These are phyloP conservation scores for Fraxinus xanthoxyloides DNA, from an alignment of 305 asterid genomes.

Conservation along the genomic window DNA sequence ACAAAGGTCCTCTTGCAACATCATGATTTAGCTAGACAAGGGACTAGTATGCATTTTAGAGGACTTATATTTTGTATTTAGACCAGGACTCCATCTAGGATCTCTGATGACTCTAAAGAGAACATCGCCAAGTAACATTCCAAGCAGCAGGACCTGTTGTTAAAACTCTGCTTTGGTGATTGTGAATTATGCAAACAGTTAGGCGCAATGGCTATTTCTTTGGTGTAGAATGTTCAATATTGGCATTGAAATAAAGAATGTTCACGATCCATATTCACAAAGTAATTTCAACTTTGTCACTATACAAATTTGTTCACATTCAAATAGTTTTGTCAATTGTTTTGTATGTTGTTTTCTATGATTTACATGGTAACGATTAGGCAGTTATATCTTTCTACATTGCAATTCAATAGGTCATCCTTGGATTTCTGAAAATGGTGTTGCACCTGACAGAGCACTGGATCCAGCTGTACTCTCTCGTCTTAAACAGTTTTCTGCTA, in stretches of 20 bases:
- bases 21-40: background rate
- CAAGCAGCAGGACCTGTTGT: slow-evolving; percentile 1
- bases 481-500: slow-evolving; percentile 77
- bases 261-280: background rate
- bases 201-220: background rate
- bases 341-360: background rate
- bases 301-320: background rate
- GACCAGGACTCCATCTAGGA: background rate
- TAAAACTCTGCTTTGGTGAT: slow-evolving; percentile 4
- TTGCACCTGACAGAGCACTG: slow-evolving; percentile 76
- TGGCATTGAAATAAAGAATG: background rate
- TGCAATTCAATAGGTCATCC: slow-evolving; percentile 57
- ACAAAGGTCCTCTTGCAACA: background rate
- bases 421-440: slow-evolving; percentile 82
- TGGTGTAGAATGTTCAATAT: background rate
- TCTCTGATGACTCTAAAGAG: background rate
- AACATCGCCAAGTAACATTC: background rate
- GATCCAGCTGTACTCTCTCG: slow-evolving; percentile 87
- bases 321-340: background rate
- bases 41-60: background rate
- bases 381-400: slow-evolving; percentile 11
- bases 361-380: background rate
- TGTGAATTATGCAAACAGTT: background rate
- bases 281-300: background rate
- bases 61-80: background rate